A percentile compares a stretch with the other conserved stretches of the same genome.
Conservation (phyloP, 345 rosid species). For the Noccaea bulbosa region DNA sequence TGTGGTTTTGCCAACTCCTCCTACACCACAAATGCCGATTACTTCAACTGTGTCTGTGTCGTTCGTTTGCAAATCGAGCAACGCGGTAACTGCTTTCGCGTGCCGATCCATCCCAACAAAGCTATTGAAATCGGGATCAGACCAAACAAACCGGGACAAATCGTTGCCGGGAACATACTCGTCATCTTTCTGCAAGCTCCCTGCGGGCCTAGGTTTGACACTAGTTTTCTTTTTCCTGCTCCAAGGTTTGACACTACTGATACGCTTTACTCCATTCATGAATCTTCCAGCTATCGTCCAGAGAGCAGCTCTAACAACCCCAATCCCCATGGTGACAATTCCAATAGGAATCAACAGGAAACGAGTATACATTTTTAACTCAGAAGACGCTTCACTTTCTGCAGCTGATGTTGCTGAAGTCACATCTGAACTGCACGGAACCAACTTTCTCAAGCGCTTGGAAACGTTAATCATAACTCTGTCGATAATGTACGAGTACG, state of each 20-base stretch:
- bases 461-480: neutral
- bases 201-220: constrained; percentile 3
- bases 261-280: too few relatives aligned
- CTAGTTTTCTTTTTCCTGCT: too few relatives aligned
- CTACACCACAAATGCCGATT: constrained; percentile 4
- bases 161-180: neutral
- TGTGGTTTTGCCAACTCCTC: constrained; percentile 15
- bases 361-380: too few relatives aligned
- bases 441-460: neutral
- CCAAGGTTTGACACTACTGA: neutral
- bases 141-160: neutral
- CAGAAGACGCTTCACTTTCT: too few relatives aligned
- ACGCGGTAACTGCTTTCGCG: neutral
- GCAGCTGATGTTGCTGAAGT: too few relatives aligned
- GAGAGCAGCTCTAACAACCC: neutral
- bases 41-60: neutral
- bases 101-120: constrained; percentile 12
- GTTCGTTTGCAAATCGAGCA: neutral
- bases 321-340: too few relatives aligned
- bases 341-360: too few relatives aligned
- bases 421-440: too few relatives aligned
- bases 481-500: neutral
- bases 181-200: neutral
- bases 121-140: neutral
- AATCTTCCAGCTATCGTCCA: neutral